Evolutionary conservation across 2,329 filamentous ascomycete species (phyloP).

Genomic region (Lachnellula occidentalis): DNA sequence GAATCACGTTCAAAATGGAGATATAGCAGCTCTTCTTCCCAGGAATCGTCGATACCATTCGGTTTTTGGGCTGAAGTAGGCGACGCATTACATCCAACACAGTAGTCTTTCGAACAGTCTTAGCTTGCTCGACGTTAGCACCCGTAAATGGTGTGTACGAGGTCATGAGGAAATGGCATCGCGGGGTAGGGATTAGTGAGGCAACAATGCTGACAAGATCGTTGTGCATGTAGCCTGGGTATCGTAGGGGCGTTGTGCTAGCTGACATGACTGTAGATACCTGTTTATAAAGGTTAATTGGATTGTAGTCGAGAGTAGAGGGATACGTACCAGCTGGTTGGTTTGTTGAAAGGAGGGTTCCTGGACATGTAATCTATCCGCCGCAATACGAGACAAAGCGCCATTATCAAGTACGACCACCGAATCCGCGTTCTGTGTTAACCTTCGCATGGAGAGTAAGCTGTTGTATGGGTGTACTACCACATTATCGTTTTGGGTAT

Average conservation of each 20-base stretch:
- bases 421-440: slow-evolving; percentile 95
- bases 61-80: slow-evolving; percentile 93
- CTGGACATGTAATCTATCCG: slow-evolving; percentile 89
- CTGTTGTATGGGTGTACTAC: slow-evolving; percentile 99
- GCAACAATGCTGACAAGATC: slow-evolving; percentile 96
- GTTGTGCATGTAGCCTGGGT: slow-evolving; percentile 99
- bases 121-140: slow-evolving; percentile 92
- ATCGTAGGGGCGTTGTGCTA: slow-evolving; percentile 90
- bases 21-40: slow-evolving; percentile 99
- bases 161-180: slow-evolving; percentile 97
- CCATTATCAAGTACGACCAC: slow-evolving; percentile 97
- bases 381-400: slow-evolving; percentile 86
- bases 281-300: slow-evolving; percentile 35
- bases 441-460: slow-evolving; percentile 78
- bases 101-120: slow-evolving; percentile 96
- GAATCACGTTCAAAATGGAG: slow-evolving; percentile 97
- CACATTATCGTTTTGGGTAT: slow-evolving; percentile 84
- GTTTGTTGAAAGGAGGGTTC: slow-evolving; percentile 96
- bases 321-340: slow-evolving; percentile 72
- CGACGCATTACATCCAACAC: slow-evolving; percentile 97
- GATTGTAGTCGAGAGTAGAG: background rate
- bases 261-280: slow-evolving; percentile 98
- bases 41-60: slow-evolving; percentile 95
- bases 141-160: slow-evolving; percentile 97
- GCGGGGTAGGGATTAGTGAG: slow-evolving; percentile 89